Conservation (phyloP, 495 filamentous ascomycete species). For the Tetracladium setigerum region DNA sequence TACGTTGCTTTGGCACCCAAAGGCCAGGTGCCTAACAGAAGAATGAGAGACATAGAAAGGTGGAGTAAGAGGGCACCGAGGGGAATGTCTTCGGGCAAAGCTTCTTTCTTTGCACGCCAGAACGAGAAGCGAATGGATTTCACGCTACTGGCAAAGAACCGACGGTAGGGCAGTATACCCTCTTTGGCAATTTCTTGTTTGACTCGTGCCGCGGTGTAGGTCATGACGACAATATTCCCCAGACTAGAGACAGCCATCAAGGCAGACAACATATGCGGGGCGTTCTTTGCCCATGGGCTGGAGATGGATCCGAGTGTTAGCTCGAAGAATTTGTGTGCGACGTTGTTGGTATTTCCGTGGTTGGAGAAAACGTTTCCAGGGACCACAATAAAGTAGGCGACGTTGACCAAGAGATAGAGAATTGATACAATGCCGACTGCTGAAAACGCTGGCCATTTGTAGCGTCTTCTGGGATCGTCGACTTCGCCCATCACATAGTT, state of each 20-base stretch:
- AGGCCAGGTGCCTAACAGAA: slow-evolving; percentile 26
- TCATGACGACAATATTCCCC: slow-evolving; percentile 43
- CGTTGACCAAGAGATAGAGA: background rate
- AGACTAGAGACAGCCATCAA: slow-evolving; percentile 39
- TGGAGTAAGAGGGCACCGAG: slow-evolving; percentile 35
- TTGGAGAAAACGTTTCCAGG: background rate
- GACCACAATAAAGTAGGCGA: background rate
- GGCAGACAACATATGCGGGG: slow-evolving; percentile 25
- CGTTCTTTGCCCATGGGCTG: background rate
- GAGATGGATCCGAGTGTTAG: background rate
- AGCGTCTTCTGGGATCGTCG: background rate
- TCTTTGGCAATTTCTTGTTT: slow-evolving; percentile 46
- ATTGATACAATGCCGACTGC: no score
- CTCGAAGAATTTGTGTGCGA: background rate
- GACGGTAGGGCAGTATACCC: slow-evolving; percentile 32
- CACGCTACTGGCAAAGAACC: background rate
- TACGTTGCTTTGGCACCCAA: slow-evolving; percentile 22
- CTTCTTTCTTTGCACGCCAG: background rate
- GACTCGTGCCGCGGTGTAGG: slow-evolving; percentile 38
- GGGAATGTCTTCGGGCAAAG: slow-evolving; percentile 30
- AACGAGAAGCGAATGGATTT: background rate
- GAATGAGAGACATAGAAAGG: slow-evolving; percentile 33
- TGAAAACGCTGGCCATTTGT: background rate
- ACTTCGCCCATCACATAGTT: slow-evolving; percentile 26
- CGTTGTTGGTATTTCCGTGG: background rate